Evolutionary conservation across 257 asterid genomes (phyloP).

Genomic region (Plectranthus barbatus): DNA sequence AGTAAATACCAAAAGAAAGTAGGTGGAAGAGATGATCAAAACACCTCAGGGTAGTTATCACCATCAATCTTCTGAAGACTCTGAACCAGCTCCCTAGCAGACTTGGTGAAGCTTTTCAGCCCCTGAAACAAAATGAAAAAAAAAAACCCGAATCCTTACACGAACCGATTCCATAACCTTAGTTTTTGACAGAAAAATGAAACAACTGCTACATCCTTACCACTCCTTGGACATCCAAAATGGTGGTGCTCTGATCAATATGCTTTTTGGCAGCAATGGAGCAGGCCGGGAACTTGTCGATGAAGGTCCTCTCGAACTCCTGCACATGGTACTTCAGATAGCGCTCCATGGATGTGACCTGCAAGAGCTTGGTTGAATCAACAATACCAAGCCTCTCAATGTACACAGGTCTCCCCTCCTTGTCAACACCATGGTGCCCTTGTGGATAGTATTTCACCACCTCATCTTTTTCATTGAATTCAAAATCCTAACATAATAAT

Average conservation of each 20-base stretch:
- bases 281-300: constrained; percentile 85
- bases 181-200: too few relatives aligned
- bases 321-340: constrained; percentile 78
- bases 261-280: constrained; percentile 77
- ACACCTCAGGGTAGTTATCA: constrained; percentile 92
- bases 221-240: constrained; percentile 97
- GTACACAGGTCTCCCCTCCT: constrained; percentile 84
- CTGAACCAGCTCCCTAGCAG: constrained; percentile 86
- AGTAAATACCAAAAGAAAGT: not conserved
- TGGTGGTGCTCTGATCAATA: constrained; percentile 94
- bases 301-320: constrained; percentile 89
- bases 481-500: constrained; percentile 43
- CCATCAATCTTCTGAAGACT: constrained; percentile 88
- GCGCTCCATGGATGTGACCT: constrained; percentile 80
- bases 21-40: not conserved
- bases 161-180: not conserved
- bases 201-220: constrained; percentile 36
- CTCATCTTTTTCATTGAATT: constrained; percentile 75
- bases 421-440: constrained; percentile 94
- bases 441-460: constrained; percentile 89
- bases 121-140: constrained; percentile 55
- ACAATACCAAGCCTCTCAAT: constrained; percentile 84
- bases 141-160: not conserved
- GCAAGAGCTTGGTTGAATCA: constrained; percentile 77
- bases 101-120: constrained; percentile 69